phyloP scores from a whole-genome alignment of 495 filamentous ascomycete species.

The Tuber calosporum region DNA sequence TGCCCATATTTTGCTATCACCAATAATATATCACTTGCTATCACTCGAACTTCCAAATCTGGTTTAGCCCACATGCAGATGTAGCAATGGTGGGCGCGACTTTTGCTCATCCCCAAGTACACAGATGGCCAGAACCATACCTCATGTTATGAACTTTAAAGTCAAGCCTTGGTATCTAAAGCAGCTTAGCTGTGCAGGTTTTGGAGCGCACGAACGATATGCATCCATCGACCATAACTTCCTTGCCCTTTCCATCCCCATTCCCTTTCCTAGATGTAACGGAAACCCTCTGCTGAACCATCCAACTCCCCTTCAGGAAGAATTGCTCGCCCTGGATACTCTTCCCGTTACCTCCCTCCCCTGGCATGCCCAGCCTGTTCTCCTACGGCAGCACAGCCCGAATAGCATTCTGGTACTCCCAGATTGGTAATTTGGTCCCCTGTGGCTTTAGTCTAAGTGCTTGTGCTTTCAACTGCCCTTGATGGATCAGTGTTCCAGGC shows the following conservation, averaged over 20 bases:
- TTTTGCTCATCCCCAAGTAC: no score
- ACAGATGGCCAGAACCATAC: no score
- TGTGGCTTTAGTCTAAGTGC: conserved; percentile 46
- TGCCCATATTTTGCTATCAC: no score
- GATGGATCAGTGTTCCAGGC: neutral
- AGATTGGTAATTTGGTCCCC: conserved; percentile 70
- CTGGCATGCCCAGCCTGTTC: conserved; percentile 75
- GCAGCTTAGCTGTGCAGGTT: no score
- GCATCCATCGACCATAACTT: conserved; percentile 63
- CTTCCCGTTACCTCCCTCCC: conserved; percentile 94
- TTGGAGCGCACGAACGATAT: no score
- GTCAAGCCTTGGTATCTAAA: no score
- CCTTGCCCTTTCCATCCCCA: conserved; percentile 42
- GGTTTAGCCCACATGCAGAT: no score
- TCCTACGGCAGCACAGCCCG: conserved; percentile 56
- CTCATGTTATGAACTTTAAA: no score
- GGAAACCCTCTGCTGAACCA: conserved; percentile 49
- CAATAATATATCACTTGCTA: no score
- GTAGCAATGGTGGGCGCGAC: no score
- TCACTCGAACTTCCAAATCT: no score
- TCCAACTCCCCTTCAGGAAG: conserved; percentile 66
- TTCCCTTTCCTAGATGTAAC: neutral
- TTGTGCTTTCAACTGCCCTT: conserved; percentile 28
- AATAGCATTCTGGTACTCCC: conserved; percentile 63
- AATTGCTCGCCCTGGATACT: conserved; percentile 95